Base-by-base conservation (phyloP, 345 rosid genomes). In the Camelina laxa region DNA sequence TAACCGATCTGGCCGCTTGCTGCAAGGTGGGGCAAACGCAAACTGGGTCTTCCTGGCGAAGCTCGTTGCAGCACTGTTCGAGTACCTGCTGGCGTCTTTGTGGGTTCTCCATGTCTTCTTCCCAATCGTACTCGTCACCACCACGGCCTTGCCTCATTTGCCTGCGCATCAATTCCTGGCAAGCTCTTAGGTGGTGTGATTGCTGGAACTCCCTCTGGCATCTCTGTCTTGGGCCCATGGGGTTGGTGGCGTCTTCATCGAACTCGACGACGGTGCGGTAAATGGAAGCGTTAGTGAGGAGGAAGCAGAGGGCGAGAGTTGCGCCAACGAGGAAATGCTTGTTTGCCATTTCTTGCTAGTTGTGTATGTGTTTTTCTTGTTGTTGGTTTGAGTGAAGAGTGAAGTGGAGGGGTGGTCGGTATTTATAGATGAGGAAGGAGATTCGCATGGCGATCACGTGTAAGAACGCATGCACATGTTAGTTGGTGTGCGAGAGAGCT, bases 201-300 rank as follows among this genome's bases (percentile, higher is more conserved):
- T 44, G 12, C 65, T 57, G 54, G 13, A 69, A 69, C 55, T 69
- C 65, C 56, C 4, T 56, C 30, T 2, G 63, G 0, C 74, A 69
- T 27, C 9, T 30, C 36, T 65, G 41, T 48, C 0, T 9, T 47
- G 56, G 74, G 41, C 54, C 24, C 2, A 17, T 9, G 2, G 55
- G 27, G 55, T 50, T 72, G 17, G n/a, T 49, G 20, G 3, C 15
- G 13, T 60, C 74, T 54, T 62, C 75, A 5, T 76, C 80, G 4
- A 76, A 33, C 74, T 76, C 80, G 3, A 76, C 75, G 6, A 61
- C 16, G 1, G 80, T 76, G 10, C 80, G 75, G 70, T 76, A 76
- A 70, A 76, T 69, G 75, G 80, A 75, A 16, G 79, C 79, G 38
- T 75, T 75, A 55, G 79, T 7, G 45, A 75, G 62, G 38, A 75